These are phyloP conservation scores for Xylaria longipes DNA, from an alignment of 495 filamentous ascomycete species.

Conservation along the genomic window DNA sequence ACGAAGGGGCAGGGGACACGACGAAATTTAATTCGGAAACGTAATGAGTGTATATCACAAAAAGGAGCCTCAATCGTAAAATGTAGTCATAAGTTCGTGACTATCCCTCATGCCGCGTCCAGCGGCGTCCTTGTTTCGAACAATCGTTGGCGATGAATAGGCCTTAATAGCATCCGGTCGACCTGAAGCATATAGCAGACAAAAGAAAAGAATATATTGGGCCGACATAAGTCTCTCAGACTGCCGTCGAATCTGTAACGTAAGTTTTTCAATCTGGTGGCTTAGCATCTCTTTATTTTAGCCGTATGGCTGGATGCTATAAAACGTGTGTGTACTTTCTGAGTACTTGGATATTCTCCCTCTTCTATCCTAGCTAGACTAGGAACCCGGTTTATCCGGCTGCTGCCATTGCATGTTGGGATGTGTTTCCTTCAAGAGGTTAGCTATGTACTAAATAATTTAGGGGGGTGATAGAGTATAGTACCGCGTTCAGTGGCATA, in stretches of 20 bases:
- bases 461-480: background rate
- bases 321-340: background rate
- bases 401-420: background rate
- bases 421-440: background rate
- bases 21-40: background rate
- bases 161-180: background rate
- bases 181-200: background rate
- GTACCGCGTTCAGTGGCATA: background rate
- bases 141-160: background rate
- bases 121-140: background rate
- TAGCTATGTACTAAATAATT: background rate
- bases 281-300: background rate
- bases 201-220: background rate
- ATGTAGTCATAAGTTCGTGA: background rate
- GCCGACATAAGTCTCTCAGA: background rate
- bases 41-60: background rate
- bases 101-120: background rate
- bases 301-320: background rate
- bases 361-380: background rate
- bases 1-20: background rate
- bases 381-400: background rate
- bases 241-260: background rate
- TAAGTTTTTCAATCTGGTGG: background rate
- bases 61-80: background rate
- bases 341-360: background rate